phyloP scores from a whole-genome alignment of 2,329 filamentous ascomycete genomes.

The Aureobasidium sp. region DNA sequence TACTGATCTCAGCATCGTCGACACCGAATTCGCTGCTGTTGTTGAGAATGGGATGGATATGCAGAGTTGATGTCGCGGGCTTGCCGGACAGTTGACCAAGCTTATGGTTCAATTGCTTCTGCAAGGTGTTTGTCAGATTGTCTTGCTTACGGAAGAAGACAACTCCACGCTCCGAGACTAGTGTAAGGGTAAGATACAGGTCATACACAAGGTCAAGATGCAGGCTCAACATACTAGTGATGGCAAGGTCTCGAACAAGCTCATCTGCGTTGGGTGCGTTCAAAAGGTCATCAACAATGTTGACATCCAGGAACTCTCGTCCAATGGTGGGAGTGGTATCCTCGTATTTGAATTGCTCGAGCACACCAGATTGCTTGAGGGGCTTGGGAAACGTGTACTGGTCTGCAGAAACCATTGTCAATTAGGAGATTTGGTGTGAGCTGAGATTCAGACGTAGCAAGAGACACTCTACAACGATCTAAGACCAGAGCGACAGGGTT shows the following conservation, averaged over 20 bases:
- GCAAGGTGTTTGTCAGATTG: constrained; percentile 40
- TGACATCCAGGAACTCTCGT: constrained; percentile 17
- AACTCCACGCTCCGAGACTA: constrained; percentile 21
- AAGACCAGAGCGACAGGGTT: not conserved
- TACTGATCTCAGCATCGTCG: constrained; percentile 32
- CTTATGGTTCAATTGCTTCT: constrained; percentile 45
- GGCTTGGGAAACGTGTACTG: not conserved
- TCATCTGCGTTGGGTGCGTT: constrained; percentile 18
- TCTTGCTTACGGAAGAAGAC: constrained; percentile 24
- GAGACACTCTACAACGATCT: not conserved
- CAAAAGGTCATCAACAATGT: constrained; percentile 19
- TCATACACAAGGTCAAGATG: not conserved
- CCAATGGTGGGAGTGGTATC: constrained; percentile 21
- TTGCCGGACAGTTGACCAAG: constrained; percentile 46
- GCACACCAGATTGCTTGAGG: constrained; percentile 14
- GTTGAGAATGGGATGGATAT: constrained; percentile 51
- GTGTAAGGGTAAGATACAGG: not conserved
- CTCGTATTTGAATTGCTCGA: constrained; percentile 18
- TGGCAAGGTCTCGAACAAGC: constrained; percentile 20
- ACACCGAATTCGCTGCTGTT: constrained; percentile 36
- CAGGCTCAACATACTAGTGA: constrained; percentile 12
- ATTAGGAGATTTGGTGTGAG: not conserved
- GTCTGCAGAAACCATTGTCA: not conserved
- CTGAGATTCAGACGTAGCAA: not conserved
- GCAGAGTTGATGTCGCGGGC: constrained; percentile 47